Evolutionary conservation across 805 yeast genomes (phyloP).

Genomic region (Barnettozyma vustinii): DNA sequence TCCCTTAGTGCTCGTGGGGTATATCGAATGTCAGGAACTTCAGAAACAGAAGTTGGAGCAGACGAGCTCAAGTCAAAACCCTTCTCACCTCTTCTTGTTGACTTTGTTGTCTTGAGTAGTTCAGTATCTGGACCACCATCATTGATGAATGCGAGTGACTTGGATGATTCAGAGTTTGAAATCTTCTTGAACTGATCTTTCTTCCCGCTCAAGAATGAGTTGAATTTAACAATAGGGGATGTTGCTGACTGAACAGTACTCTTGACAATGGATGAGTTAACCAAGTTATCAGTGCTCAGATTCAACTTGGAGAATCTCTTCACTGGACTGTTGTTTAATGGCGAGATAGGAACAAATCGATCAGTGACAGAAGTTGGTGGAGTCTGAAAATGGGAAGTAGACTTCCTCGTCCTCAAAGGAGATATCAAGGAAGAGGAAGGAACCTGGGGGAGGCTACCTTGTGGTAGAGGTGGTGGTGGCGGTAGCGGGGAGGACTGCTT

Average conservation of each 20-base stretch:
- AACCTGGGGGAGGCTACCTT: not conserved
- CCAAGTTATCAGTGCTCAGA: conserved; percentile 1
- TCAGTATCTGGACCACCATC: conserved; percentile 19
- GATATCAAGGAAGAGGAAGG: not conserved
- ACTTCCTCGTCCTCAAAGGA: not conserved
- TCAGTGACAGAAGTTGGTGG: conserved; percentile 14
- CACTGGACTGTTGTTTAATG: conserved; percentile 8
- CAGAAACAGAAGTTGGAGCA: not conserved
- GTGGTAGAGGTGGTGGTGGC: not conserved
- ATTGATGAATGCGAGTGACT: conserved; percentile 23
- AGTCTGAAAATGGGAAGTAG: conserved; percentile 12
- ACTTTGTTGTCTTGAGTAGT: not conserved
- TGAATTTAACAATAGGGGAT: conserved; percentile 23
- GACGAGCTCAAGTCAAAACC: not conserved
- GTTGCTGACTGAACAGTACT: conserved; percentile 17
- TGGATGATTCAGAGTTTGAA: conserved; percentile 18
- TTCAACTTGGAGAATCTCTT: conserved; percentile 11
- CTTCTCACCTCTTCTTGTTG: not conserved
- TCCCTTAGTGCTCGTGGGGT: conserved; percentile 17
- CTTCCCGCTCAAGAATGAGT: conserved; percentile 13
- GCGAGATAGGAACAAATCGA: conserved; percentile 6
- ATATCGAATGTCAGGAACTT: conserved; percentile 21
- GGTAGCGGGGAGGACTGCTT: not conserved
- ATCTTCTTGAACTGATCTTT: conserved; percentile 10
- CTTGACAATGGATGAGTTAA: conserved; percentile 5